Percentiles rank a stretch among this genome's conserved stretches.
Conservation (phyloP, 306 rosid genomes). For the Vigna trinervia region DNA sequence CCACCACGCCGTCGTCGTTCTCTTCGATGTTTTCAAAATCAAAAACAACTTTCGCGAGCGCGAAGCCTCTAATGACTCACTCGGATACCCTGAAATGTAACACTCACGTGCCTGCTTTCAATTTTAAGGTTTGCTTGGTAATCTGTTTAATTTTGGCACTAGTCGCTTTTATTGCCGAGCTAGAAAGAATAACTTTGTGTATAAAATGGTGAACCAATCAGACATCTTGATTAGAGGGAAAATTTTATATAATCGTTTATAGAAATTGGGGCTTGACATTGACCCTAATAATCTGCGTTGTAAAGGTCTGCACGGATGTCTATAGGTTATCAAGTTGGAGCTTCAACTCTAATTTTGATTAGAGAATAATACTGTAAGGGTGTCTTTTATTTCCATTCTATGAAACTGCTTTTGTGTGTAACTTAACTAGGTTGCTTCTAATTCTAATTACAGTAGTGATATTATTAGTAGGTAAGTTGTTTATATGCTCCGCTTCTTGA, state of each 20-base stretch:
- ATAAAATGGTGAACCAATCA: neutral
- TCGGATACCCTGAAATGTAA: conserved; percentile 83
- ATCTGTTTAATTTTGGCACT: neutral
- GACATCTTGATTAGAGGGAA: neutral
- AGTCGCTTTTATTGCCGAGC: neutral
- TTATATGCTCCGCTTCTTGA: neutral
- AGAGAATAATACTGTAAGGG: too few species aligned
- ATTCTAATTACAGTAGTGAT: conserved; percentile 40
- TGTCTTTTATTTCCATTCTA: neutral
- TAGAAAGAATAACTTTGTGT: neutral
- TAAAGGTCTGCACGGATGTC: neutral
- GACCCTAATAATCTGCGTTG: neutral
- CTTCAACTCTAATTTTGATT: neutral
- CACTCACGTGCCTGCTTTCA: neutral
- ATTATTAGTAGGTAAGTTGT: conserved; percentile 79
- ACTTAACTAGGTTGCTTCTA: neutral
- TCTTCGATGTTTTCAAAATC: conserved; percentile 62
- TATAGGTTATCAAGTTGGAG: neutral
- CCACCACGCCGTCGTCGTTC: conserved; percentile 42
- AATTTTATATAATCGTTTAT: neutral
- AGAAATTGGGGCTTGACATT: neutral
- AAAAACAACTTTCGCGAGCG: conserved; percentile 79
- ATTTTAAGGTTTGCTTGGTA: neutral
- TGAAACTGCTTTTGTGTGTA: neutral
- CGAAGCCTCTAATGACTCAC: conserved; percentile 82